A percentile compares a stretch with the other conserved stretches of the same genome.
Conservation (phyloP, 177 flowering plant species). For the Telopea speciosissima region DNA sequence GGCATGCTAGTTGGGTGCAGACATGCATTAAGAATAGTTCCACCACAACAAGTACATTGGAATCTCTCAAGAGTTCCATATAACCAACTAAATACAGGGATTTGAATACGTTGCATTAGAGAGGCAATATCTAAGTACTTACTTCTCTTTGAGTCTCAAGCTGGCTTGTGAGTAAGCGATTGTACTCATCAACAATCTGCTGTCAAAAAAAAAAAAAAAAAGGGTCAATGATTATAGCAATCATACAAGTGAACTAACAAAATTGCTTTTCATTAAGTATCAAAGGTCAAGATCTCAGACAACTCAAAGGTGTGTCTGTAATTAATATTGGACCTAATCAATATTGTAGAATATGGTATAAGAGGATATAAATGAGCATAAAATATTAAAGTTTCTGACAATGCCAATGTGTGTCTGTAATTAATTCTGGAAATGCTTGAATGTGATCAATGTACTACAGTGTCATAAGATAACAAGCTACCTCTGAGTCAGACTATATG, state of each 20-base stretch:
- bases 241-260: background rate
- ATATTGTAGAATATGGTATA: too few relatives aligned
- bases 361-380: too few relatives aligned
- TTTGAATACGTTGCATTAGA: too few relatives aligned
- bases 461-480: too few relatives aligned
- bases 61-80: background rate
- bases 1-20: too few relatives aligned
- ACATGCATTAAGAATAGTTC: too few relatives aligned
- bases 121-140: constrained; percentile 14
- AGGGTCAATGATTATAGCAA: constrained; percentile 7
- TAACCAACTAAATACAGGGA: background rate
- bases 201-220: background rate
- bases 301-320: background rate
- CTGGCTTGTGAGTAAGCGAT: constrained; percentile 74
- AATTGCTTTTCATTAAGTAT: background rate
- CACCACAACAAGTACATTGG: background rate
- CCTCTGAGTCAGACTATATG: too few relatives aligned
- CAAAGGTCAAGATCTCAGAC: background rate
- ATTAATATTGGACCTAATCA: too few relatives aligned
- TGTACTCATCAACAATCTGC: constrained; percentile 88
- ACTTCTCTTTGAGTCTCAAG: constrained; percentile 87
- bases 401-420: too few relatives aligned
- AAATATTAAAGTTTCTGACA: too few relatives aligned
- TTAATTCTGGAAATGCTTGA: too few relatives aligned
- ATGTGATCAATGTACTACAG: too few relatives aligned